These are phyloP conservation scores for Pleurotus salmoneostramineus DNA, from an alignment of 768 basidiomycete genomes.

Conservation along the genomic window DNA sequence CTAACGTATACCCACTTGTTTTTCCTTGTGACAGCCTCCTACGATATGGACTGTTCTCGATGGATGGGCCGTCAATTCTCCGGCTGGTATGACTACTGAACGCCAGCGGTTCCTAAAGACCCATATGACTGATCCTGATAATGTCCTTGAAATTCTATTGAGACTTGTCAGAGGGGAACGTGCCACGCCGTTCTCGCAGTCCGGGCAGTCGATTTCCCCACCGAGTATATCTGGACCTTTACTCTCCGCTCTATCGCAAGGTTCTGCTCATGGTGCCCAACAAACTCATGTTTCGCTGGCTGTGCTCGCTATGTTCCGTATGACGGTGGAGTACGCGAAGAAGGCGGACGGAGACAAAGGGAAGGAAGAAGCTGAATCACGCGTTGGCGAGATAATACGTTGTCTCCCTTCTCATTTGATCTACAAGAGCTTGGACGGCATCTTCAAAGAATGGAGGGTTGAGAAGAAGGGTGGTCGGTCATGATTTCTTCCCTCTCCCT, in stretches of 20 bases:
- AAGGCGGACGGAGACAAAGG: conserved; percentile 66
- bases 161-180: conserved; percentile 90
- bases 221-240: conserved; percentile 67
- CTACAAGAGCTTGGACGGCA: conserved; percentile 89
- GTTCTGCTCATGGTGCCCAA: conserved; percentile 77
- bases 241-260: conserved; percentile 64
- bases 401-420: conserved; percentile 84
- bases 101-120: conserved; percentile 87
- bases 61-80: conserved; percentile 84
- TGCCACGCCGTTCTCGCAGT: conserved; percentile 65
- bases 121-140: conserved; percentile 82
- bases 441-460: conserved; percentile 90
- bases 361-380: conserved; percentile 67
- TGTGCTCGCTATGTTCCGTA: conserved; percentile 85
- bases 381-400: conserved; percentile 85
- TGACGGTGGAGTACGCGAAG: conserved; percentile 78
- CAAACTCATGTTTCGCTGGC: conserved; percentile 95
- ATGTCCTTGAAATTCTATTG: conserved; percentile 89
- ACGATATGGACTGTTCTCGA: conserved; percentile 91
- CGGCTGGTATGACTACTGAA: conserved; percentile 67
- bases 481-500: conserved; percentile 4
- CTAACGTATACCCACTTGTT: background rate
- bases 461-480: conserved; percentile 71
- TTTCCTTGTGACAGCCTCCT: conserved; percentile 57
- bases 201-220: conserved; percentile 55